Conservation (phyloP, 495 filamentous ascomycete species). For the Viridothelium virens region DNA sequence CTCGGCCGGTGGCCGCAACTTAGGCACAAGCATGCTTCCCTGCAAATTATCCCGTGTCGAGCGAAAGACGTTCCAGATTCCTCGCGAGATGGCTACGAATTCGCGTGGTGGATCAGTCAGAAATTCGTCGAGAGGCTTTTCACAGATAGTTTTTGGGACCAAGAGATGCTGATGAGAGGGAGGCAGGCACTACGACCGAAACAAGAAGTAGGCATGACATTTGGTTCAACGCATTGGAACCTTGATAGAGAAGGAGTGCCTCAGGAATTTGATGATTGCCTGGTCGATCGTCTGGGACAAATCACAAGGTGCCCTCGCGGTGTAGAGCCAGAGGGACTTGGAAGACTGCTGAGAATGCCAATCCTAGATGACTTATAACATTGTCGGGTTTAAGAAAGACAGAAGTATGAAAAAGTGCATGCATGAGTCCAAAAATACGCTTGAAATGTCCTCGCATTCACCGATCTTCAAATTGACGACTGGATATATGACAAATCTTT, state of each 20-base stretch:
- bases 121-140: background rate
- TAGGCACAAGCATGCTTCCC: background rate
- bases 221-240: background rate
- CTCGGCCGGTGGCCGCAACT: background rate
- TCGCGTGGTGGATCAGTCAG: background rate
- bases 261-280: background rate
- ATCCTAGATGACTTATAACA: background rate
- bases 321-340: background rate
- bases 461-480: too few species aligned
- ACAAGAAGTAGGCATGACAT: background rate
- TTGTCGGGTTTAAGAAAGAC: background rate
- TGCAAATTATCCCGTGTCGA: background rate
- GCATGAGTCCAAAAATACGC: too few species aligned
- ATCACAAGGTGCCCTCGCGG: background rate
- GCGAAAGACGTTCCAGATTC: background rate
- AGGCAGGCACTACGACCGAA: slow-evolving; percentile 1
- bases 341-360: background rate
- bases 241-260: background rate
- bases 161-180: background rate
- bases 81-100: background rate
- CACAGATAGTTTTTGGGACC: slow-evolving; percentile 1
- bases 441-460: too few species aligned
- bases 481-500: too few species aligned
- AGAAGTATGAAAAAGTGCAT: too few species aligned
- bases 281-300: background rate